phyloP scores from a whole-genome alignment of 495 filamentous ascomycete species.

The Aspergillus heteromorphus region DNA sequence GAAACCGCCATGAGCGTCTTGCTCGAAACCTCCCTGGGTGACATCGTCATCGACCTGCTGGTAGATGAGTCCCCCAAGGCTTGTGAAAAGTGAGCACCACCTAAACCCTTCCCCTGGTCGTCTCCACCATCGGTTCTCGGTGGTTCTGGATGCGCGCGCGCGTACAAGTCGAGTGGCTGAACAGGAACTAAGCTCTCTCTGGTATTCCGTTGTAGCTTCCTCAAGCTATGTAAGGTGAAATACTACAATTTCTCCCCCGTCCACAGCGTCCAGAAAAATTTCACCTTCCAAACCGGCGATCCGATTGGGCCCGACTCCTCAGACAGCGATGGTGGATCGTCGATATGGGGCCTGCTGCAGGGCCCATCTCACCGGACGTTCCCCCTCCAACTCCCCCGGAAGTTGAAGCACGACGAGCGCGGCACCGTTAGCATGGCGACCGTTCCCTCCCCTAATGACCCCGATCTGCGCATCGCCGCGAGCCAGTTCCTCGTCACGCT shows the following conservation, averaged over 20 bases:
- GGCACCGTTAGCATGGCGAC: conserved; percentile 96
- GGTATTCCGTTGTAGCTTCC: conserved; percentile 58
- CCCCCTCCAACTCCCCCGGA: conserved; percentile 72
- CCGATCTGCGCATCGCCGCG: conserved; percentile 71
- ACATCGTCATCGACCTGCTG: conserved; percentile 88
- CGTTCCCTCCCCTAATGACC: conserved; percentile 65
- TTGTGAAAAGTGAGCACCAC: conserved; percentile 76
- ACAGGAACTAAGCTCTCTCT: conserved; percentile 48
- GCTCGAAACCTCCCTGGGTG: conserved; percentile 84
- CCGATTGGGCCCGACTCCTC: conserved; percentile 77
- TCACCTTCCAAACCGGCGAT: conserved; percentile 93
- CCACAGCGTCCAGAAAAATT: conserved; percentile 81
- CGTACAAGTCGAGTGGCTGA: conserved; percentile 30
- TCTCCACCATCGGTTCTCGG: conserved; percentile 3
- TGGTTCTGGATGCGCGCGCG: conserved; percentile 8
- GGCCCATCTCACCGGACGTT: conserved; percentile 72
- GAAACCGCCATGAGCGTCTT: conserved; percentile 63
- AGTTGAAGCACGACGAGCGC: conserved; percentile 76
- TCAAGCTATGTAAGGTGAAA: conserved; percentile 96
- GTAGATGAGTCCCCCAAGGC: conserved; percentile 80
- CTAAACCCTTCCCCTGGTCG: not conserved
- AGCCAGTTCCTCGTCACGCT: conserved; percentile 91
- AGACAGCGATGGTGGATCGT: conserved; percentile 83
- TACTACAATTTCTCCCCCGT: conserved; percentile 96
- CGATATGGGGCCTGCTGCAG: conserved; percentile 82